Conservation (phyloP, 257 asterid species). For the Solanum chaucha region DNA sequence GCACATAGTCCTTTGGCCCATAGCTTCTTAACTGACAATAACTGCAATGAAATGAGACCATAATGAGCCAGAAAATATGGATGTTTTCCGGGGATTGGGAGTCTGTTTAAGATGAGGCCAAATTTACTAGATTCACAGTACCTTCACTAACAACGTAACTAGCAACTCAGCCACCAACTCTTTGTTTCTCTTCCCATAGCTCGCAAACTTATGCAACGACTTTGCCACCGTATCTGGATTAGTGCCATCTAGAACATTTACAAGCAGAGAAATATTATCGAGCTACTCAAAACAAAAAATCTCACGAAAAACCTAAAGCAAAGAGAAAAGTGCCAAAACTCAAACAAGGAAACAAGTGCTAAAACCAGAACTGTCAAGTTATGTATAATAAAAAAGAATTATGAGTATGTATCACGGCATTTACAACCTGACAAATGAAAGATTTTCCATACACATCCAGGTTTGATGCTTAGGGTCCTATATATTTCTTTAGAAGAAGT, state of each 20-base stretch:
- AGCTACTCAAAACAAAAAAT: not conserved
- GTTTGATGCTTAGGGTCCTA: no score
- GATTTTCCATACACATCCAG: no score
- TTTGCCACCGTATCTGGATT: conserved; percentile 58
- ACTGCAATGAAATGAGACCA: not conserved
- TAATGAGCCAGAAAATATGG: not conserved
- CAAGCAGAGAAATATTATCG: not conserved
- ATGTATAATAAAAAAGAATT: no score
- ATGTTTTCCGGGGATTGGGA: no score
- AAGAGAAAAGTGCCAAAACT: no score
- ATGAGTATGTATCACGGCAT: no score
- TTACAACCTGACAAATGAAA: no score
- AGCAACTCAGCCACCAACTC: conserved; percentile 82
- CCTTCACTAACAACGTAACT: conserved; percentile 71
- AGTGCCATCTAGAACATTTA: conserved; percentile 50
- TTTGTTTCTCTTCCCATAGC: conserved; percentile 52
- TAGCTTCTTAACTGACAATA: conserved; percentile 60
- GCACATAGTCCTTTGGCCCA: conserved; percentile 90
- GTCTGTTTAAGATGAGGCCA: no score
- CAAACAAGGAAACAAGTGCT: no score
- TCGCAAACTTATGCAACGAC: conserved; percentile 37
- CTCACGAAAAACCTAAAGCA: not conserved
- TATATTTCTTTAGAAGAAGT: no score
- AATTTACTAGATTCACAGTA: conserved; percentile 1
- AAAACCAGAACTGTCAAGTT: no score